Conservation (phyloP, 495 filamentous ascomycete species). For the Echria macrotheca region DNA sequence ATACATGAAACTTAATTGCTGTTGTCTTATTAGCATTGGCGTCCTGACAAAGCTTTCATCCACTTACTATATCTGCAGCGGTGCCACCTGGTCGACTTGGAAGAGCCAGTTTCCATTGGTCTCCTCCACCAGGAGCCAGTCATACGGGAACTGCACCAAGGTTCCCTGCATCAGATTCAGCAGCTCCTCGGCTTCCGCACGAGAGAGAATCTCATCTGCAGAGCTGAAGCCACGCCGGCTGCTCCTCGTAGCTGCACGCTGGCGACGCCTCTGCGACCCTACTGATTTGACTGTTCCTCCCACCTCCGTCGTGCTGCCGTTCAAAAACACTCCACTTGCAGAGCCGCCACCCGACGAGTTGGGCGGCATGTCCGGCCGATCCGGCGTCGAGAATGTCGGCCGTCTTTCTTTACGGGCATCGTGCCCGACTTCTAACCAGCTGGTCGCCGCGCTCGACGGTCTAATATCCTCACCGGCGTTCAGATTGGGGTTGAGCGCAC, state of each 20-base stretch:
- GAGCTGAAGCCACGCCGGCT: slow-evolving; percentile 63
- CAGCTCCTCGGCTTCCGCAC: slow-evolving; percentile 70
- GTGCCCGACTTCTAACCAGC: slow-evolving; percentile 13
- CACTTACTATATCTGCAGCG: slow-evolving; percentile 95
- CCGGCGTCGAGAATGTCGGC: slow-evolving; percentile 39
- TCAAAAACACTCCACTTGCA: slow-evolving; percentile 6
- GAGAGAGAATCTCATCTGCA: slow-evolving; percentile 61
- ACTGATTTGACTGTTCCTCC: slow-evolving; percentile 12
- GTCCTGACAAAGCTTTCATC: too few species aligned
- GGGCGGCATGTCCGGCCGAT: slow-evolving; percentile 38
- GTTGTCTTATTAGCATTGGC: not conserved
- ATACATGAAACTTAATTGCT: too few species aligned
- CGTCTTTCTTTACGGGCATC: slow-evolving; percentile 35
- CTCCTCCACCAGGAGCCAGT: slow-evolving; percentile 90
- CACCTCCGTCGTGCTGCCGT: slow-evolving; percentile 5
- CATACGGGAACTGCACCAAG: slow-evolving; percentile 87
- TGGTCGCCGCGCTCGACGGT: slow-evolving; percentile 4
- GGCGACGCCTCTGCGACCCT: slow-evolving; percentile 44
- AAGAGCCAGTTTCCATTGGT: slow-evolving; percentile 94
- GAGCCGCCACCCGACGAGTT: slow-evolving; percentile 23
- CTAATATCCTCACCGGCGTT: slow-evolving; percentile 1
- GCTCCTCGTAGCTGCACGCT: slow-evolving; percentile 71
- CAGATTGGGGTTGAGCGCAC: slow-evolving; percentile 16
- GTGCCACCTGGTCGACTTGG: slow-evolving; percentile 89
- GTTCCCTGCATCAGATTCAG: slow-evolving; percentile 80